phyloP scores from a whole-genome alignment of 2,329 filamentous ascomycete species.

The Verticillium isaacii region DNA sequence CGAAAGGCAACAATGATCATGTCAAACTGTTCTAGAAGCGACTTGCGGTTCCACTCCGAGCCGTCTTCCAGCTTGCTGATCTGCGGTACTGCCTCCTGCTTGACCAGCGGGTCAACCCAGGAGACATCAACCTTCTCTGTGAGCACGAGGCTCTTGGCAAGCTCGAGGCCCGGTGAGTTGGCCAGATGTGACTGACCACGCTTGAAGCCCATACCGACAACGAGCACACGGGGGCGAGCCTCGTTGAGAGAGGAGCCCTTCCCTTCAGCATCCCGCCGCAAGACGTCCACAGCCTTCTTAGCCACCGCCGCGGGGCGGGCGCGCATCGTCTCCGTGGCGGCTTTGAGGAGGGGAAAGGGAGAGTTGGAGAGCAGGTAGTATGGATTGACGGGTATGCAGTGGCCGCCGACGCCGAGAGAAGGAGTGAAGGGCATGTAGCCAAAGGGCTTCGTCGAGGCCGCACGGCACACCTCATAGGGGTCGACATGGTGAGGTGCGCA shows the following conservation, averaged over 20 bases:
- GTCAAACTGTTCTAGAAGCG: slow-evolving; percentile 31
- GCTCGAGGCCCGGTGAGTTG: slow-evolving; percentile 41
- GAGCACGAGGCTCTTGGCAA: slow-evolving; percentile 30
- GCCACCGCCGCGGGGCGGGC: slow-evolving; percentile 24
- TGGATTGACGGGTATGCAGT: slow-evolving; percentile 39
- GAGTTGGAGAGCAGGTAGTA: slow-evolving; percentile 33
- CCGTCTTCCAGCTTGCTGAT: slow-evolving; percentile 29
- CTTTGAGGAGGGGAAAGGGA: slow-evolving; percentile 28
- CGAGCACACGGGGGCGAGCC: slow-evolving; percentile 27
- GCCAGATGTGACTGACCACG: slow-evolving; percentile 40
- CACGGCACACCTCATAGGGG: slow-evolving; percentile 30
- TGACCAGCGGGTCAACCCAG: slow-evolving; percentile 39
- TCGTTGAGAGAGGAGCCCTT: slow-evolving; percentile 3
- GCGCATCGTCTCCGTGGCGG: slow-evolving; percentile 27
- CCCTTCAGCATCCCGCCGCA: not conserved
- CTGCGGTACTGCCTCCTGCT: slow-evolving; percentile 33
- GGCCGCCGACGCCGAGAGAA: slow-evolving; percentile 33
- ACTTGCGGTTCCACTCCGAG: slow-evolving; percentile 29
- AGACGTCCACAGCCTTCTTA: slow-evolving; percentile 5
- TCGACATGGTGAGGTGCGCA: slow-evolving; percentile 29
- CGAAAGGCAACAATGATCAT: slow-evolving; percentile 38
- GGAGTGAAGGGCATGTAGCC: slow-evolving; percentile 32
- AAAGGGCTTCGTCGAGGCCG: slow-evolving; percentile 33
- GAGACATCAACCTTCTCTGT: slow-evolving; percentile 33
- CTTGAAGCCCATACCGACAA: slow-evolving; percentile 47